A percentile compares a stretch with the other conserved stretches of the same genome.
Conservation (phyloP, 2,329 filamentous ascomycete genomes). For the Pseudogymnoascus sp. region DNA sequence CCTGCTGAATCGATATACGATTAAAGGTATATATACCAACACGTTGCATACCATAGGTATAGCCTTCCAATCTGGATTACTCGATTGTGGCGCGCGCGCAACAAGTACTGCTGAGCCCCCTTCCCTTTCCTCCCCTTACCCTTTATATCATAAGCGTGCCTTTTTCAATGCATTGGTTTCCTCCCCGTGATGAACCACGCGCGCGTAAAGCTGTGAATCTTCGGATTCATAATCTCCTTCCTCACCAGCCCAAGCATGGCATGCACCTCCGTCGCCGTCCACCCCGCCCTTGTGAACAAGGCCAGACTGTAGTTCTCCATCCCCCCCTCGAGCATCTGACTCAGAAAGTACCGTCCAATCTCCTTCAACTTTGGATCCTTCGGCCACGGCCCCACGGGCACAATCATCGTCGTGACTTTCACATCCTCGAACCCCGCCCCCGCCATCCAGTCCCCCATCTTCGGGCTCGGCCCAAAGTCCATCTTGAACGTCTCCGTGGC, state of each 20-base stretch:
- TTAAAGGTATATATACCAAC: neutral
- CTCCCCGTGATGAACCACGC: slow-evolving; percentile 12
- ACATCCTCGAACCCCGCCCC: slow-evolving; percentile 39
- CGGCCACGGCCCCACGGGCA: slow-evolving; percentile 31
- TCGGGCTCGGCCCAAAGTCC: slow-evolving; percentile 17
- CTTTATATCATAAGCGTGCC: neutral
- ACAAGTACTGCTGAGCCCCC: neutral
- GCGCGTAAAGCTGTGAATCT: slow-evolving; percentile 19
- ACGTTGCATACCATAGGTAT: neutral
- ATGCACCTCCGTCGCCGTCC: slow-evolving; percentile 17
- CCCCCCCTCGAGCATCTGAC: slow-evolving; percentile 19
- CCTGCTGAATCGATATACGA: neutral
- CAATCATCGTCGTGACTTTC: slow-evolving; percentile 19
- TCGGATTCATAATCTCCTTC: slow-evolving; percentile 16
- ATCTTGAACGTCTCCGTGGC: slow-evolving; percentile 14
- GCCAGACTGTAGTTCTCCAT: slow-evolving; percentile 19
- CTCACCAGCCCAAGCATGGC: slow-evolving; percentile 18
- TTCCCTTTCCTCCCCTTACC: neutral
- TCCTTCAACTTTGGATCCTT: slow-evolving; percentile 26
- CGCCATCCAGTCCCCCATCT: slow-evolving; percentile 25
- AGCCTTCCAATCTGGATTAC: neutral
- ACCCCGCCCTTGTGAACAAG: slow-evolving; percentile 20
- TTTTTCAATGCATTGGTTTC: neutral
- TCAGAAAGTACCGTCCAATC: slow-evolving; percentile 22
- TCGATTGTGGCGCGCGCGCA: neutral